Conservation (phyloP, 1,139 yeast genomes). For the Lodderomyces pseudojiufengensis region DNA sequence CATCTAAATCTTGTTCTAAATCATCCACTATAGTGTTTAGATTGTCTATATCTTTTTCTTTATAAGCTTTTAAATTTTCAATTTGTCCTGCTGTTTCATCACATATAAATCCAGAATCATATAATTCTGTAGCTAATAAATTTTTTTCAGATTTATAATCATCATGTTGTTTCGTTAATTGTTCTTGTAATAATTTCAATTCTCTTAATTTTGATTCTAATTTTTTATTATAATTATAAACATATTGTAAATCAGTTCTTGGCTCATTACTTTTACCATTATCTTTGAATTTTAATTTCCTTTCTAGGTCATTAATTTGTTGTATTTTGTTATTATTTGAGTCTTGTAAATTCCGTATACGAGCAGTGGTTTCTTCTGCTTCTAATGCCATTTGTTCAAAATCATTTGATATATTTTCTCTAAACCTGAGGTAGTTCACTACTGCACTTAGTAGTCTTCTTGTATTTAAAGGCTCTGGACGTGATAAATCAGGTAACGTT, state of each 20-base stretch:
- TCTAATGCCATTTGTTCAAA: constrained; percentile 58
- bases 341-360: constrained; percentile 26
- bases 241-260: constrained; percentile 38
- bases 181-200: constrained; percentile 62
- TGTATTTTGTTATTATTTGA: constrained; percentile 40
- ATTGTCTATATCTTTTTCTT: constrained; percentile 59
- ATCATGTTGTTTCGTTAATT: constrained; percentile 60
- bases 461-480: constrained; percentile 66
- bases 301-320: constrained; percentile 39
- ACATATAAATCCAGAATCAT: constrained; percentile 51
- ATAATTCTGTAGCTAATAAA: constrained; percentile 51
- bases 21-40: constrained; percentile 55
- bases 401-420: constrained; percentile 72
- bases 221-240: constrained; percentile 53
- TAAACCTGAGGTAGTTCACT: constrained; percentile 77
- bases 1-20: constrained; percentile 45
- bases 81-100: constrained; percentile 54
- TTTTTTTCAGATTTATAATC: constrained; percentile 63
- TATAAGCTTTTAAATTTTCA: constrained; percentile 59
- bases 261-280: constrained; percentile 14
- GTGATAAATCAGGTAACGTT: constrained; percentile 57
- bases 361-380: constrained; percentile 49
- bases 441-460: constrained; percentile 75
- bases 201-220: constrained; percentile 62
- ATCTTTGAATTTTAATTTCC: constrained; percentile 21